Evolutionary conservation across 768 basidiomycete species (phyloP).

Genomic region (Holtermannia corniformis): DNA sequence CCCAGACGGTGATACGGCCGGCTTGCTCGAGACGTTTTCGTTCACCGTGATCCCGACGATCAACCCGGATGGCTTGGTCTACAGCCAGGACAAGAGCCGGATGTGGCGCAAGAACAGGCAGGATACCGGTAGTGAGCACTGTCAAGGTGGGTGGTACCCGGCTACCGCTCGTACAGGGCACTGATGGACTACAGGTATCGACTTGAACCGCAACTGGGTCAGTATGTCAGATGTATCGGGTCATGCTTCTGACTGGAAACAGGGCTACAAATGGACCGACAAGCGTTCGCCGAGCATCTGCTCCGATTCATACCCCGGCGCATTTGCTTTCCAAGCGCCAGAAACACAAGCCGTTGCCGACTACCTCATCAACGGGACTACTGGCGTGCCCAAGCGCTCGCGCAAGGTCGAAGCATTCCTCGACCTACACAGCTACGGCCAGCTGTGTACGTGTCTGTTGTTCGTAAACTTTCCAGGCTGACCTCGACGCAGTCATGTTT

Average conservation of each 20-base stretch:
- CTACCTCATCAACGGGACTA: conserved; percentile 46
- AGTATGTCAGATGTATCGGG: background rate
- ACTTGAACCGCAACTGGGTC: background rate
- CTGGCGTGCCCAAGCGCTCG: conserved; percentile 35
- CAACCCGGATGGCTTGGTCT: conserved; percentile 44
- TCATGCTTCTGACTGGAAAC: conserved; percentile 52
- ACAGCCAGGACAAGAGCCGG: conserved; percentile 60
- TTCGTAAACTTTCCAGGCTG: background rate
- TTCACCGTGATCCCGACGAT: conserved; percentile 39
- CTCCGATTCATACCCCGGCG: conserved; percentile 66
- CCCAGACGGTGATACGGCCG: conserved; percentile 43
- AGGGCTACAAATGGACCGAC: conserved; percentile 60
- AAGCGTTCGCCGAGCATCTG: conserved; percentile 51
- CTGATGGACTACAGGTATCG: too few relatives aligned
- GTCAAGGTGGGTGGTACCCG: conserved; percentile 22
- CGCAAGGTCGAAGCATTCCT: conserved; percentile 55
- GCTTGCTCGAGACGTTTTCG: conserved; percentile 49
- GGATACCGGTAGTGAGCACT: conserved; percentile 41
- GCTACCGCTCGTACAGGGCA: too few relatives aligned
- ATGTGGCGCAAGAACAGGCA: conserved; percentile 43
- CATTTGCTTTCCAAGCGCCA: conserved; percentile 61
- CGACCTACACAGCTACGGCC: conserved; percentile 72
- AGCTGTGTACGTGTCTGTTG: conserved; percentile 54
- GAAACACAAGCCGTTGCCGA: conserved; percentile 68
- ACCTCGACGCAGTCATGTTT: conserved; percentile 53